Conservation (phyloP, 345 rosid genomes). For the Lenwebbia sp. region DNA sequence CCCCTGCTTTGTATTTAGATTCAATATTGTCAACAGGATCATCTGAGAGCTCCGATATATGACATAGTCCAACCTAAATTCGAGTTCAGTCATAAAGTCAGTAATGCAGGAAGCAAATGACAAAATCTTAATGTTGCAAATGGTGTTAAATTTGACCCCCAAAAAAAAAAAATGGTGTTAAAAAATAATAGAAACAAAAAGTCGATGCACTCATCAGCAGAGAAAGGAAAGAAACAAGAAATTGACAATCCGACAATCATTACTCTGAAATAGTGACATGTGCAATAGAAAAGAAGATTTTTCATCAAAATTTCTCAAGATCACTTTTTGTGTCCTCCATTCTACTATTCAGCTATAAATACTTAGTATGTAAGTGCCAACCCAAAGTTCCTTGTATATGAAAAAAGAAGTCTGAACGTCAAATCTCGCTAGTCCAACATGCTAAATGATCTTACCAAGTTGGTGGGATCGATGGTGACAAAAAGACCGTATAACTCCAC, state of each 20-base stretch:
- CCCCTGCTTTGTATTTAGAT: constrained; percentile 60
- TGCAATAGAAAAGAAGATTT: background rate
- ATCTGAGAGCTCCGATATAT: constrained; percentile 69
- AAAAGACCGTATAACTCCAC: constrained; percentile 81
- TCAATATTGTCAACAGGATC: constrained; percentile 45
- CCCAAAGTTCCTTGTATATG: background rate
- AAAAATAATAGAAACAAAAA: background rate
- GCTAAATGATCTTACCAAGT: constrained; percentile 39
- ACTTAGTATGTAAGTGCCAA: background rate
- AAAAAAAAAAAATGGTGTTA: background rate
- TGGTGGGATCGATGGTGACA: constrained; percentile 44
- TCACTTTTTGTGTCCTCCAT: background rate
- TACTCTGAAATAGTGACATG: background rate
- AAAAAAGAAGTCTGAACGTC: background rate
- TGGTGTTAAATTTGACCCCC: background rate
- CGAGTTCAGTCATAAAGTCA: background rate
- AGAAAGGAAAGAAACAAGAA: background rate
- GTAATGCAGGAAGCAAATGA: background rate
- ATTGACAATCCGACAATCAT: background rate
- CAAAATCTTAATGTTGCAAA: background rate
- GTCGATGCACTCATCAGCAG: background rate
- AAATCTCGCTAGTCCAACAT: background rate
- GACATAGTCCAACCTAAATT: constrained; percentile 84
- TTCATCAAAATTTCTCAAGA: background rate
- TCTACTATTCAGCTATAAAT: background rate